These are phyloP conservation scores for Peniophora sp. DNA, from an alignment of 1,284 basidiomycete species.

Conservation along the genomic window DNA sequence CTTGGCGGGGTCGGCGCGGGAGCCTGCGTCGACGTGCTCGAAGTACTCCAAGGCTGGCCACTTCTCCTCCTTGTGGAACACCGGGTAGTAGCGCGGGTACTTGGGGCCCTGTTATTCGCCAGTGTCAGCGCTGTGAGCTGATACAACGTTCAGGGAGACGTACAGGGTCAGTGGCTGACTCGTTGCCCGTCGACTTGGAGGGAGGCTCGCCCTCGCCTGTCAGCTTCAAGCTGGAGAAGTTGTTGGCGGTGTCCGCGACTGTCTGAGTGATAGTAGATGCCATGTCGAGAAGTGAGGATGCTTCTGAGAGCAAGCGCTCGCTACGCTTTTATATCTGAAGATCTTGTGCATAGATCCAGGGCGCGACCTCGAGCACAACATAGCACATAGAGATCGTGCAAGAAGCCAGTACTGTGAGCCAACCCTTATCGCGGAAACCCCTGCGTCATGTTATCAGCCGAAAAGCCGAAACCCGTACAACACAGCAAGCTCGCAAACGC, in stretches of 20 bases:
- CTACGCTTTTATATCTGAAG: neutral
- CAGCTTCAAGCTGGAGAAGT: constrained; percentile 8
- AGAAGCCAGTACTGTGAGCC: neutral
- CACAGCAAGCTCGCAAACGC: too few relatives aligned
- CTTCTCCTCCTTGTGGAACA: constrained; percentile 35
- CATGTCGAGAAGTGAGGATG: constrained; percentile 6
- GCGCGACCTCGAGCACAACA: neutral
- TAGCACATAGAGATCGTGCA: neutral
- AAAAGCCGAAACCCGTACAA: too few relatives aligned
- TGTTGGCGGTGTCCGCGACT: constrained; percentile 5
- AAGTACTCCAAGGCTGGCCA: constrained; percentile 33
- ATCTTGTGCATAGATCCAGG: neutral
- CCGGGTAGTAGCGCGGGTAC: constrained; percentile 39
- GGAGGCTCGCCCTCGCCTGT: constrained; percentile 2
- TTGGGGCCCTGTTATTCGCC: constrained; percentile 25
- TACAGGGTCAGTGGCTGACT: neutral
- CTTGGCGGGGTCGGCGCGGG: constrained; percentile 40
- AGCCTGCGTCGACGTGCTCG: constrained; percentile 34
- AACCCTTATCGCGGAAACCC: too few relatives aligned
- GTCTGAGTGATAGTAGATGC: constrained; percentile 13
- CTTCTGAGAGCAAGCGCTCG: neutral
- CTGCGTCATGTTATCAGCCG: too few relatives aligned
- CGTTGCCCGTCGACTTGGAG: neutral
- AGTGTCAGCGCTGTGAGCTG: neutral
- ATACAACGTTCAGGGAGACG: neutral